A percentile compares a stretch with the other conserved stretches of the same genome.
Evolutionary conservation across 2,329 filamentous ascomycete species (phyloP).

Genomic region (Parasarocladium wereldwijsianum): DNA sequence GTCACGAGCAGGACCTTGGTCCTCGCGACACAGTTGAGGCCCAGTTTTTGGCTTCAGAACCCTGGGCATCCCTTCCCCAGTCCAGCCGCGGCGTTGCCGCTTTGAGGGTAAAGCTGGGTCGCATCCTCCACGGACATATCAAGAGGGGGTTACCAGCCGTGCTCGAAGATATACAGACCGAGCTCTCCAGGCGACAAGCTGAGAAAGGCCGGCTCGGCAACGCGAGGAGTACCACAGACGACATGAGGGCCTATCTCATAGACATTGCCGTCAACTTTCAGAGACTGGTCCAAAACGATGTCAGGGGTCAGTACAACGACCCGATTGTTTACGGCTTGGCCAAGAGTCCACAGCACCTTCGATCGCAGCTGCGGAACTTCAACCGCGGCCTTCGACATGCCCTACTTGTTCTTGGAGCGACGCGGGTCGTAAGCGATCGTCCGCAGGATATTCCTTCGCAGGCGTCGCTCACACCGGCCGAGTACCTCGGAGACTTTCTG

Average conservation of each 20-base stretch:
- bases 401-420: slow-evolving; percentile 12
- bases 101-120: slow-evolving; percentile 7
- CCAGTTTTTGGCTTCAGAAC: slow-evolving; percentile 13
- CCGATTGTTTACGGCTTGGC: slow-evolving; percentile 20
- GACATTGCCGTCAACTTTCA: slow-evolving; percentile 21
- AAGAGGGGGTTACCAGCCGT: slow-evolving; percentile 5
- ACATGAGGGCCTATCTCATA: slow-evolving; percentile 19
- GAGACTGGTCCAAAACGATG: slow-evolving; percentile 13
- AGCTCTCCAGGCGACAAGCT: slow-evolving; percentile 5
- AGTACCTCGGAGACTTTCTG: slow-evolving; percentile 15
- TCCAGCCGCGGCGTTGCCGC: slow-evolving; percentile 5
- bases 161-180: slow-evolving; percentile 5
- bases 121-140: slow-evolving; percentile 5
- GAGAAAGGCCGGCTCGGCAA: slow-evolving; percentile 7
- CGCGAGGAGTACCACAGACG: slow-evolving; percentile 8
- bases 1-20: slow-evolving; percentile 9
- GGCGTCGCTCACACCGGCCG: slow-evolving; percentile 8
- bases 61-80: slow-evolving; percentile 8
- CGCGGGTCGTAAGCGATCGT: slow-evolving; percentile 7
- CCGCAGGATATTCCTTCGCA: not conserved
- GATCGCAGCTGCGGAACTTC: slow-evolving; percentile 16
- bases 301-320: slow-evolving; percentile 16
- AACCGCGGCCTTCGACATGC: slow-evolving; percentile 15
- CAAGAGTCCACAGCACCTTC: slow-evolving; percentile 11
- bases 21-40: slow-evolving; percentile 14